Evolutionary conservation across 2,329 filamentous ascomycete species (phyloP).

Genomic region (Monilinia vaccinii-corymbosi): DNA sequence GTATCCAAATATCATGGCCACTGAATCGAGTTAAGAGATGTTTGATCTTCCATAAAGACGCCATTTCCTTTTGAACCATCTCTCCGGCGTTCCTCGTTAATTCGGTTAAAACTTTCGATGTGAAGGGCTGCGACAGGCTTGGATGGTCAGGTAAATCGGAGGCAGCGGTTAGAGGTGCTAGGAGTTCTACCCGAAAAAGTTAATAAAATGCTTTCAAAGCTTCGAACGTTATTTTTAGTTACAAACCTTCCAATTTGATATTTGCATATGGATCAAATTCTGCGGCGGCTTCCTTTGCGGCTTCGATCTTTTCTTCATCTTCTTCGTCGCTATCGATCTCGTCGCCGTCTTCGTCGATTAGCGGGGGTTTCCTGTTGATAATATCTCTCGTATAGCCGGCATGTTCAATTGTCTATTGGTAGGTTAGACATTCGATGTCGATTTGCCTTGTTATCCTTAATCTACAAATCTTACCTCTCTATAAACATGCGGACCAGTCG

Average conservation of each 20-base stretch:
- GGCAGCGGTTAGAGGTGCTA: slow-evolving; percentile 66
- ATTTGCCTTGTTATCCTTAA: background rate
- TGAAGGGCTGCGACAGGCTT: slow-evolving; percentile 65
- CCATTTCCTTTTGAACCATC: slow-evolving; percentile 67
- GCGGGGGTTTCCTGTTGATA: slow-evolving; percentile 62
- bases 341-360: slow-evolving; percentile 71
- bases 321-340: slow-evolving; percentile 66
- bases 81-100: slow-evolving; percentile 60
- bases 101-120: slow-evolving; percentile 61
- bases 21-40: slow-evolving; percentile 63
- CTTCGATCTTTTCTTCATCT: slow-evolving; percentile 49
- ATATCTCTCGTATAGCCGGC: slow-evolving; percentile 65
- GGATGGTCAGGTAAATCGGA: slow-evolving; percentile 68
- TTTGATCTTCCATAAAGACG: slow-evolving; percentile 64
- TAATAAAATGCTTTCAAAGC: slow-evolving; percentile 10
- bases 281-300: slow-evolving; percentile 49
- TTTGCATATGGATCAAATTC: slow-evolving; percentile 68
- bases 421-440: background rate
- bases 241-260: slow-evolving; percentile 61
- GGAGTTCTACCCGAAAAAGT: slow-evolving; percentile 45
- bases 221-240: background rate
- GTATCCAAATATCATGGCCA: slow-evolving; percentile 64
- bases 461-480: slow-evolving; percentile 48
- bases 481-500: slow-evolving; percentile 58
- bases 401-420: slow-evolving; percentile 58